A percentile compares a stretch with the other conserved stretches of the same genome.
phyloP scores from a whole-genome alignment of 2,329 filamentous ascomycete species.

The Podosphaera aphanis region DNA sequence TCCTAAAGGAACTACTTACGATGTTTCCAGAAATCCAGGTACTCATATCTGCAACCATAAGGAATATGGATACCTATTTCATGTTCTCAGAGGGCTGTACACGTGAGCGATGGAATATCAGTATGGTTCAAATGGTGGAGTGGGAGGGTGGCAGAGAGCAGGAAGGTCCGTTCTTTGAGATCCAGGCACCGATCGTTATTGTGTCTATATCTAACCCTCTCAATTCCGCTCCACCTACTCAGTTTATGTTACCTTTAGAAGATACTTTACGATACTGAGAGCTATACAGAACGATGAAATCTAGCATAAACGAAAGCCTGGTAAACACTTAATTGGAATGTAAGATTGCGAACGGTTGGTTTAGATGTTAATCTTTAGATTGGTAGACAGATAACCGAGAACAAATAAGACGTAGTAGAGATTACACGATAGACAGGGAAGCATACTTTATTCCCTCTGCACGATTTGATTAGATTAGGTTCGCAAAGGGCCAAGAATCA shows the following conservation, averaged over 20 bases:
- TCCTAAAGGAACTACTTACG: slow-evolving; percentile 36
- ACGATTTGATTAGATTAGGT: too few relatives aligned
- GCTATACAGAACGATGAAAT: not conserved
- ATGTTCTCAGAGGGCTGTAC: slow-evolving; percentile 27
- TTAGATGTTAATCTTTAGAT: too few relatives aligned
- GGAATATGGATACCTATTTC: slow-evolving; percentile 46
- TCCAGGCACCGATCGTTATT: not conserved
- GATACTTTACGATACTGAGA: not conserved
- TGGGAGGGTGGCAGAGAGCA: slow-evolving; percentile 19
- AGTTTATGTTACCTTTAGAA: not conserved
- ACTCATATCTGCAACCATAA: slow-evolving; percentile 45
- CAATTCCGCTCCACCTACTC: not conserved
- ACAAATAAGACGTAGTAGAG: too few relatives aligned
- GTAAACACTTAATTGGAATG: too few relatives aligned
- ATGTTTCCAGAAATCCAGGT: slow-evolving; percentile 32
- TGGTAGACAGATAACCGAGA: too few relatives aligned
- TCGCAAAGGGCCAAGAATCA: too few relatives aligned
- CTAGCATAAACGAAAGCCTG: too few relatives aligned
- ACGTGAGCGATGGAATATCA: not conserved
- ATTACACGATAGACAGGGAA: too few relatives aligned
- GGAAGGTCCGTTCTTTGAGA: slow-evolving; percentile 35
- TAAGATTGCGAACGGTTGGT: too few relatives aligned
- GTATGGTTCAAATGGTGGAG: slow-evolving; percentile 18
- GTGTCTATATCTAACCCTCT: not conserved
- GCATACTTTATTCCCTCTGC: too few relatives aligned